A percentile compares a stretch with the other conserved stretches of the same genome.
Evolutionary conservation across 2,329 filamentous ascomycete genomes (phyloP).

Genomic region (Aspergillus eucalypticola): DNA sequence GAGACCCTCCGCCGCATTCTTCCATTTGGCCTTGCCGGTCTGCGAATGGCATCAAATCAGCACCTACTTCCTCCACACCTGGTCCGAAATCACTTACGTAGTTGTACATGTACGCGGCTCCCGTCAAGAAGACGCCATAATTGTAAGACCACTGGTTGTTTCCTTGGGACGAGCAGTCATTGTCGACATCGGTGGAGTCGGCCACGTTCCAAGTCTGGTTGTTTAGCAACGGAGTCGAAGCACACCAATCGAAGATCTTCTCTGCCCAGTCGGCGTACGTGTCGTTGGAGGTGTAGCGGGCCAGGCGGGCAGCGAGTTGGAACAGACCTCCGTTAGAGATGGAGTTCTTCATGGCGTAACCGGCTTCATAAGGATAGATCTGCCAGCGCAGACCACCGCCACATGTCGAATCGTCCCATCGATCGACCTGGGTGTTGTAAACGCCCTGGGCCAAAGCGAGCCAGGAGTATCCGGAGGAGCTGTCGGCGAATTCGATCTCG

Average conservation of each 20-base stretch:
- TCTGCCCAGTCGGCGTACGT: slow-evolving; percentile 66
- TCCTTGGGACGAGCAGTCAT: slow-evolving; percentile 63
- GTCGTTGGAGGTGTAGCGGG: slow-evolving; percentile 62
- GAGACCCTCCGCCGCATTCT: slow-evolving; percentile 56
- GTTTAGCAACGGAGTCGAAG: slow-evolving; percentile 59
- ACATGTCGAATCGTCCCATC: slow-evolving; percentile 71
- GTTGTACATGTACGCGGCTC: slow-evolving; percentile 70
- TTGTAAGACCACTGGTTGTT: slow-evolving; percentile 68
- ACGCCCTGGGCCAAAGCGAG: slow-evolving; percentile 66
- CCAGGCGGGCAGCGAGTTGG: slow-evolving; percentile 74
- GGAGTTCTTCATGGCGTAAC: slow-evolving; percentile 80
- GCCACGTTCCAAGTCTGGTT: slow-evolving; percentile 61
- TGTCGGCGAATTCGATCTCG: slow-evolving; percentile 64
- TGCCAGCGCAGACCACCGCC: slow-evolving; percentile 78
- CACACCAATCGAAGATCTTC: slow-evolving; percentile 64
- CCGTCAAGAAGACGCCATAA: slow-evolving; percentile 60
- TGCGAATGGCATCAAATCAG: slow-evolving; percentile 46
- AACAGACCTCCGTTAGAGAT: slow-evolving; percentile 83
- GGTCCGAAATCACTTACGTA: slow-evolving; percentile 39
- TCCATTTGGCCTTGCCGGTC: slow-evolving; percentile 52
- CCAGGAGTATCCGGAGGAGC: slow-evolving; percentile 46
- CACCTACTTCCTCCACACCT: neutral
- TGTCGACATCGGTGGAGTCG: slow-evolving; percentile 60
- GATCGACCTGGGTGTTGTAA: slow-evolving; percentile 67
- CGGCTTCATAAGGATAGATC: slow-evolving; percentile 74